Evolutionary conservation across 257 asterid genomes (phyloP), one percentile per base, ranked within the genome.

Genomic region (Solanum tacnaense): DNA sequence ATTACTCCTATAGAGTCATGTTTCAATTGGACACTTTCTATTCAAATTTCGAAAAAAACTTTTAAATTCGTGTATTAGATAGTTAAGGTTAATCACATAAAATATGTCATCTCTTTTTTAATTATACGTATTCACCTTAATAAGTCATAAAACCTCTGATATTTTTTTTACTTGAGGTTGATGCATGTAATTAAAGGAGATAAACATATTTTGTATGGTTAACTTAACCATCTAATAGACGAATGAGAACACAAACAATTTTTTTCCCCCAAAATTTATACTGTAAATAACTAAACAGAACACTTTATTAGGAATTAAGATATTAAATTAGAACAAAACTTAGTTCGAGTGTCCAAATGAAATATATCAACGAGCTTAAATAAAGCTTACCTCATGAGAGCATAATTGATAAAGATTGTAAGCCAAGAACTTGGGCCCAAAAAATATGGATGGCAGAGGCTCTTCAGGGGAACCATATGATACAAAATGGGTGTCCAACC

Each of bases 401-500:
- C 90, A 90, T 9, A 71, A 87, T 11, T 88, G 89, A 71, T 92
- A 94, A 6, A 91, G 90, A 8, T 68, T 91, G 86, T 79, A 20
- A n/a, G 93, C 25, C 49, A 89, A 2, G 78, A 83, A 89, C 5
- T 84, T 62, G 93, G 93, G 29, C 31, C 93, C 95, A 35, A 93
- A 91, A 1, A 86, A 11, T 38, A 90, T n/a, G 5, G 94, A 86
- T 3, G 86, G 86, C 9, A 36, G 89, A 88, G 91, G 90, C 29
- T 93, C 89, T 39, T 91, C 90, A 4, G 79, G 88, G 41, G 84
- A 62, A 15, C 93, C 94, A 62, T 79, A 89, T 6, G 92, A 84
- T 83, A n/a, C 78, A 65, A 90, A 83, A 36, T 84, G 60, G 5
- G 93, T 91, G 88, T 94, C 95, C 62, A 93, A 27, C 92, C 60